phyloP scores from a whole-genome alignment of 371 early-diverging fungal genomes.

The Mortierella sp. region DNA sequence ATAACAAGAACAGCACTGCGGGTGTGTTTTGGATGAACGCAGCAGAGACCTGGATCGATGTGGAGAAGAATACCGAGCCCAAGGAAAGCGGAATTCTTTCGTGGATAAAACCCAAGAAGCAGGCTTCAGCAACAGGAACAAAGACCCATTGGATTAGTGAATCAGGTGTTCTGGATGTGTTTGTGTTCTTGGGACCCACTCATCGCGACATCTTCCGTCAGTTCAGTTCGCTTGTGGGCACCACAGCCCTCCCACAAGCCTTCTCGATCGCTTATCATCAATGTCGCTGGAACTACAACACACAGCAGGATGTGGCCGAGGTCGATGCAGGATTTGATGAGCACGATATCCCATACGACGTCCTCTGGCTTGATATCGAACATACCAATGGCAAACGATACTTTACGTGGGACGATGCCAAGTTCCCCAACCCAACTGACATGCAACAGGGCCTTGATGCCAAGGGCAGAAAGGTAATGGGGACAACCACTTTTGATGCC shows the following conservation, averaged over 20 bases:
- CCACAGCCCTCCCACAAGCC: constrained; percentile 85
- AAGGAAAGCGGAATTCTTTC: constrained; percentile 28
- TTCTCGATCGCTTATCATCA: constrained; percentile 96
- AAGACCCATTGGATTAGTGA: constrained; percentile 96
- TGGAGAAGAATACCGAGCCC: constrained; percentile 65
- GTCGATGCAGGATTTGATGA: constrained; percentile 87
- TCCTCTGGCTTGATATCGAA: constrained; percentile 96
- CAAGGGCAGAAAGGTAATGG: constrained; percentile 81
- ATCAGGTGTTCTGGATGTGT: constrained; percentile 89
- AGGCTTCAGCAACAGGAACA: constrained; percentile 46
- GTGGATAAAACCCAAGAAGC: constrained; percentile 48
- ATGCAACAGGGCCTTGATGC: constrained; percentile 83
- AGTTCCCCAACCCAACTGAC: constrained; percentile 88
- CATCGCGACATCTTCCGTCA: constrained; percentile 78
- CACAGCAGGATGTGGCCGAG: constrained; percentile 82
- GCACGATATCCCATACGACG: constrained; percentile 91
- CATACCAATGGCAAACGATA: constrained; percentile 93
- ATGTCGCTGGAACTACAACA: constrained; percentile 94
- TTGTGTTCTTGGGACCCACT: constrained; percentile 88
- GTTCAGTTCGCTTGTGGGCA: constrained; percentile 83
- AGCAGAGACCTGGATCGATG: constrained; percentile 98
- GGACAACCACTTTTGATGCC: background rate
- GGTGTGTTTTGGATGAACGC: constrained; percentile 94
- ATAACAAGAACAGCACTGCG: constrained; percentile 69
- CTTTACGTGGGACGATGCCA: constrained; percentile 88